phyloP scores from a whole-genome alignment of 371 early-diverging fungal genomes.

The Quaeritorhiza haematococci region DNA sequence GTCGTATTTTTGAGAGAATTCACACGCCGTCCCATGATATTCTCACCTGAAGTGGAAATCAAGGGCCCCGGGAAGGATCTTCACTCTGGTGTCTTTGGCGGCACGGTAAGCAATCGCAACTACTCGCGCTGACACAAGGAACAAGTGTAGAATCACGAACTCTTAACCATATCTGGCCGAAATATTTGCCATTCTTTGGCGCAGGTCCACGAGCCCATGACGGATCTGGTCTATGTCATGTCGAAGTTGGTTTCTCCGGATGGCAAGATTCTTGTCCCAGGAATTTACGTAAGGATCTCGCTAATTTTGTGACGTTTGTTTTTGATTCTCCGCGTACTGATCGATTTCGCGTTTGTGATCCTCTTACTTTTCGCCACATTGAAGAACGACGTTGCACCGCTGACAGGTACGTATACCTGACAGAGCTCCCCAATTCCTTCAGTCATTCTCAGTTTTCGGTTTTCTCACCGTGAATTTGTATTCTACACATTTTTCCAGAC shows the following conservation, averaged over 20 bases:
- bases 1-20: background rate
- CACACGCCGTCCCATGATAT: background rate
- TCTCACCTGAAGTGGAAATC: conserved; percentile 15
- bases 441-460: too few relatives aligned
- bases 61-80: conserved; percentile 63
- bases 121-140: background rate
- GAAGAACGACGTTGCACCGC: conserved; percentile 80
- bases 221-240: conserved; percentile 81
- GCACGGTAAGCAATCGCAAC: conserved; percentile 9
- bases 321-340: too few relatives aligned
- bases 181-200: conserved; percentile 38
- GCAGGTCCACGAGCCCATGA: conserved; percentile 97
- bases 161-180: background rate
- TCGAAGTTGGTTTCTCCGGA: conserved; percentile 75
- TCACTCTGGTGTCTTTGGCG: conserved; percentile 95
- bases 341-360: background rate
- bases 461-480: background rate
- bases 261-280: conserved; percentile 88
- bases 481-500: too few relatives aligned
- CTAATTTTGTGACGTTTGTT: background rate
- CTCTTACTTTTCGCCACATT: background rate
- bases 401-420: conserved; percentile 66
- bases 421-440: too few relatives aligned
- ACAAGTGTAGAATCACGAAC: background rate
- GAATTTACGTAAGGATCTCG: conserved; percentile 51